Conservation (phyloP, 305 asterid species). For the Euphrasia arctica region DNA sequence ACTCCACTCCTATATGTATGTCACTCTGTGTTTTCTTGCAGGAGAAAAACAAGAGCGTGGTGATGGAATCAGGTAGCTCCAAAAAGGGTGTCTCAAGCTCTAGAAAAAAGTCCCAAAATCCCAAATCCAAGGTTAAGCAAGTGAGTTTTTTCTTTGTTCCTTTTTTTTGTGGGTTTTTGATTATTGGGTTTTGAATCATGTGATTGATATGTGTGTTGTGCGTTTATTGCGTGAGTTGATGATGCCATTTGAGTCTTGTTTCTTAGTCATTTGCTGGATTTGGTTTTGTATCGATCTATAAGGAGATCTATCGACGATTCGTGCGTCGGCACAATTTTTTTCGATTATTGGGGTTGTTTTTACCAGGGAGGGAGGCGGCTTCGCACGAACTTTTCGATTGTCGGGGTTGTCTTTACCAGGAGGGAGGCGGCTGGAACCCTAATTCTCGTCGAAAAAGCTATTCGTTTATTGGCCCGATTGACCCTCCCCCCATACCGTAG, state of each 20-base stretch:
- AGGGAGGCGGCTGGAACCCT: constrained; percentile 13
- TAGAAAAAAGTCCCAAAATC: constrained; percentile 37
- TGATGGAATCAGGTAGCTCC: constrained; percentile 33
- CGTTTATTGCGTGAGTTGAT: constrained; percentile 10
- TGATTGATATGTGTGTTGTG: constrained; percentile 8
- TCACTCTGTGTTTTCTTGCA: constrained; percentile 20
- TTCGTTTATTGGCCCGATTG: background rate
- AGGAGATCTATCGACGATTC: constrained; percentile 5
- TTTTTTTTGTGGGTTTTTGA: constrained; percentile 8
- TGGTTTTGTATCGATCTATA: constrained; percentile 6
- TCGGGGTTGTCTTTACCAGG: no score
- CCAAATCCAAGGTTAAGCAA: constrained; percentile 48
- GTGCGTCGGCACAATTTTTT: background rate
- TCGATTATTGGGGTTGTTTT: background rate
- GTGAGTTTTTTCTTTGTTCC: constrained; percentile 28
- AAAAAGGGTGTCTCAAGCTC: constrained; percentile 33
- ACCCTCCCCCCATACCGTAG: background rate
- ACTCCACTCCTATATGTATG: background rate
- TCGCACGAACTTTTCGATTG: no score
- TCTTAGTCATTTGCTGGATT: constrained; percentile 15
- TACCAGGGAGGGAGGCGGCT: no score
- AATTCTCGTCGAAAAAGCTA: background rate
- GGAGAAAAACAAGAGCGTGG: constrained; percentile 32
- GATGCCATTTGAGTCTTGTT: constrained; percentile 16
- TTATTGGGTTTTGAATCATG: constrained; percentile 13